Conservation (phyloP, 176 grass and related monocot genomes). For the Avena sativa region DNA sequence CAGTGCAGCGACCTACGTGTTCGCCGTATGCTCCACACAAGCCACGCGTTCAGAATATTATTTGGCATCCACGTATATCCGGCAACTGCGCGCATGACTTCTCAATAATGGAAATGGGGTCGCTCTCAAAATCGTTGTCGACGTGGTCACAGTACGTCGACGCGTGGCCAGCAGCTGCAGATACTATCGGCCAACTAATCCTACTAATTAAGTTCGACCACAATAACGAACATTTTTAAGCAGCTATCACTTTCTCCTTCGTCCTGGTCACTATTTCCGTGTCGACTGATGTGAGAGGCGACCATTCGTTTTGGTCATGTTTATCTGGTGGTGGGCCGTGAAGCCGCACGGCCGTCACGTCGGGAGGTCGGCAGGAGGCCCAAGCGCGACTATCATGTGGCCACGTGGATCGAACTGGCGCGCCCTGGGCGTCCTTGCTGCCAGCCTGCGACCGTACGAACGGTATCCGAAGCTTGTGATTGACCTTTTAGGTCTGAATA, state of each 20-base stretch:
- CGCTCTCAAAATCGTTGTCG: background rate
- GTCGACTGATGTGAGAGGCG: background rate
- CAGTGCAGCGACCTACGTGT: too few relatives aligned
- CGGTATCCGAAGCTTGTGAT: too few relatives aligned
- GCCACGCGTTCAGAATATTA: too few relatives aligned
- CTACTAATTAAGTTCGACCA: background rate
- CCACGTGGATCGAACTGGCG: background rate
- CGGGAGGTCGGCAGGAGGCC: background rate
- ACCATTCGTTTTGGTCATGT: background rate
- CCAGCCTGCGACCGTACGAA: too few relatives aligned
- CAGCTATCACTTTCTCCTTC: background rate
- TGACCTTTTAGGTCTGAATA: too few relatives aligned
- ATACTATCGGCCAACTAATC: background rate
- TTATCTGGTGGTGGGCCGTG: background rate
- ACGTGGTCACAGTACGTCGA: background rate
- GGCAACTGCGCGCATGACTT: too few relatives aligned
- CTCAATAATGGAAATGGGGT: background rate
- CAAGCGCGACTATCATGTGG: background rate
- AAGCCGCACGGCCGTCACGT: background rate
- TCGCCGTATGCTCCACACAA: too few relatives aligned
- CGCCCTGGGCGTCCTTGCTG: background rate
- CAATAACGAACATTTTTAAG: background rate
- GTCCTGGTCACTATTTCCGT: background rate
- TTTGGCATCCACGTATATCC: too few relatives aligned
- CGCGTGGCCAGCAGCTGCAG: background rate